Evolutionary conservation across 306 rosid species (phyloP).

Genomic region (Glycyrrhiza uralensis): DNA sequence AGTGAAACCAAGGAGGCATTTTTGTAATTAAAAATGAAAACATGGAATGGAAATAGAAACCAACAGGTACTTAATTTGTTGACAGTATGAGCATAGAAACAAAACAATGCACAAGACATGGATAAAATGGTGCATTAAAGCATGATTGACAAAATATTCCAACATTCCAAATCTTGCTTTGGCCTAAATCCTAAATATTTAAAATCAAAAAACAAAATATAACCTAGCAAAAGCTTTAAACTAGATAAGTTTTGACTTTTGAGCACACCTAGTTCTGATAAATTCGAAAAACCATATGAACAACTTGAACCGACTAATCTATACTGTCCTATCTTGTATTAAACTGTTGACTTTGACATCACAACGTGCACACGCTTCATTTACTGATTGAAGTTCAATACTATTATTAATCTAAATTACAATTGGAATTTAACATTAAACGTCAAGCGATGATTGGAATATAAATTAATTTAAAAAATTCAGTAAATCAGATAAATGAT

Average conservation of each 20-base stretch:
- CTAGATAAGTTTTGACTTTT: neutral
- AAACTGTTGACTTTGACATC: neutral
- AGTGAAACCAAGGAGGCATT: neutral
- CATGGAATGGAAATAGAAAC: neutral
- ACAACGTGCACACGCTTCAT: neutral
- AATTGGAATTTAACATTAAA: neutral
- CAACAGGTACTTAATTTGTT: neutral
- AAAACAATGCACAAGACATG: neutral
- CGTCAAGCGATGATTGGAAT: neutral
- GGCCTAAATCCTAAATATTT: neutral
- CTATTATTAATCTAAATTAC: neutral
- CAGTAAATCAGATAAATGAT: neutral
- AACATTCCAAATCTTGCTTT: neutral
- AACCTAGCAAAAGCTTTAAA: neutral
- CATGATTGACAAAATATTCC: neutral
- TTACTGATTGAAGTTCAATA: neutral
- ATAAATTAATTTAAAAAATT: neutral
- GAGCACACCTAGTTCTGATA: neutral
- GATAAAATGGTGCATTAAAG: constrained; percentile 2
- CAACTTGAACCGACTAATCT: neutral
- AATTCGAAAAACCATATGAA: neutral
- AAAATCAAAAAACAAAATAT: neutral
- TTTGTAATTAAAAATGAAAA: neutral
- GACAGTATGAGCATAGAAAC: neutral
- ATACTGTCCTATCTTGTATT: neutral